Evolutionary conservation across 1,284 basidiomycete species (phyloP).

Genomic region (Afroboletus lepidellus): DNA sequence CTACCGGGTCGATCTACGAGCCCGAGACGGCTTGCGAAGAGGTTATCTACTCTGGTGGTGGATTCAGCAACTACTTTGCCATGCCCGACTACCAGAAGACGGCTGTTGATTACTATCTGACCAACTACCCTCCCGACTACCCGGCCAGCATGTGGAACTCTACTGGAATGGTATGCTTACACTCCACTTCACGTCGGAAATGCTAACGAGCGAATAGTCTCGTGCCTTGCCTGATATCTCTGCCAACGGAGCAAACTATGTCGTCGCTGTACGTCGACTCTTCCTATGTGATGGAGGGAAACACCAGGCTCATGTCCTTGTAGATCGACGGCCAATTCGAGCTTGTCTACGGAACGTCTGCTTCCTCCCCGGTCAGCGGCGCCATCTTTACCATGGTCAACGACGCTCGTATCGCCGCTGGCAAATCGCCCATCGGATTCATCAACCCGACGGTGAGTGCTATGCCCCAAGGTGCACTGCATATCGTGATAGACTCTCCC

Average conservation of each 20-base stretch:
- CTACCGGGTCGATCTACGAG: slow-evolving; percentile 32
- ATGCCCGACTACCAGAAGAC: slow-evolving; percentile 39
- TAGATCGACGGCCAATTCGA: slow-evolving; percentile 33
- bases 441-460: too few species aligned
- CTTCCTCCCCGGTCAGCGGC: too few species aligned
- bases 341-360: too few species aligned
- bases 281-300: too few species aligned
- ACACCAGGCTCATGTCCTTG: too few species aligned
- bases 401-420: too few species aligned
- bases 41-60: slow-evolving; percentile 40
- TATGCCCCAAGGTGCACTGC: too few species aligned
- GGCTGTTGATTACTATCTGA: slow-evolving; percentile 26
- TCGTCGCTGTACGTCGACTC: slow-evolving; percentile 30
- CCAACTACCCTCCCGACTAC: slow-evolving; percentile 32
- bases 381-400: too few species aligned
- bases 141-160: slow-evolving; percentile 44
- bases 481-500: background rate
- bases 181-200: too few species aligned
- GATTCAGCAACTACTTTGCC: slow-evolving; percentile 44
- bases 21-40: slow-evolving; percentile 33
- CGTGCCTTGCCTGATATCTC: slow-evolving; percentile 49
- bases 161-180: slow-evolving; percentile 42
- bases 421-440: too few species aligned
- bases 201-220: too few species aligned
- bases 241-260: slow-evolving; percentile 44